Evolutionary conservation across 2,329 filamentous ascomycete genomes (phyloP).

Genomic region (Ophiostoma sp.): DNA sequence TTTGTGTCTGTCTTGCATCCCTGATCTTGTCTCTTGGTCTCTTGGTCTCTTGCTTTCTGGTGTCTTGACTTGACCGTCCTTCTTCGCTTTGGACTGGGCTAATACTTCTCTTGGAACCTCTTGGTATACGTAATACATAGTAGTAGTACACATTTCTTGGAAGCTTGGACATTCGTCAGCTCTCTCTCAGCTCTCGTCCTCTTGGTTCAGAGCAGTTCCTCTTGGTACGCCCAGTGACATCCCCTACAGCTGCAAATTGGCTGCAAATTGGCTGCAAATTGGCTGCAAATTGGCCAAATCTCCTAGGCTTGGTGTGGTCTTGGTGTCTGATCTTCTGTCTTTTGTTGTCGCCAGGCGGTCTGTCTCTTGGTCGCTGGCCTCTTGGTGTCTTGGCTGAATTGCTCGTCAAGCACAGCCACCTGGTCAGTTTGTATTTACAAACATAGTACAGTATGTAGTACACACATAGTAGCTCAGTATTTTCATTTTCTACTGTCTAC

Average conservation of each 20-base stretch:
- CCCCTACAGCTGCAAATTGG: background rate
- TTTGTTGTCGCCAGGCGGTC: background rate
- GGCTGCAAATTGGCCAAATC: constrained; percentile 5
- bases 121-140: no score
- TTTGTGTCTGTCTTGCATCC: no score
- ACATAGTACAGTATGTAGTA: no score
- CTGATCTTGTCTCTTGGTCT: background rate
- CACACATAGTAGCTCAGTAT: no score
- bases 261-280: background rate
- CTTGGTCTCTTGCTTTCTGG: background rate
- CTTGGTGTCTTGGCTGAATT: background rate
- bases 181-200: background rate
- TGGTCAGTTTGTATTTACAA: no score
- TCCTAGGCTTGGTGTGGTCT: constrained; percentile 11
- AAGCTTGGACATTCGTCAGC: background rate
- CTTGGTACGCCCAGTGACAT: background rate
- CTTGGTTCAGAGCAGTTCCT: background rate
- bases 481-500: background rate
- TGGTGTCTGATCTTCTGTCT: constrained; percentile 9
- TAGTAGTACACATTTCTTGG: background rate
- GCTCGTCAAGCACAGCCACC: background rate
- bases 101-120: background rate
- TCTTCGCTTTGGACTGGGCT: background rate
- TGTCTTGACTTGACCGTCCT: background rate
- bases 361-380: background rate